phyloP scores from a whole-genome alignment of 169 alveolate species.

The Eimeria necatrix region DNA sequence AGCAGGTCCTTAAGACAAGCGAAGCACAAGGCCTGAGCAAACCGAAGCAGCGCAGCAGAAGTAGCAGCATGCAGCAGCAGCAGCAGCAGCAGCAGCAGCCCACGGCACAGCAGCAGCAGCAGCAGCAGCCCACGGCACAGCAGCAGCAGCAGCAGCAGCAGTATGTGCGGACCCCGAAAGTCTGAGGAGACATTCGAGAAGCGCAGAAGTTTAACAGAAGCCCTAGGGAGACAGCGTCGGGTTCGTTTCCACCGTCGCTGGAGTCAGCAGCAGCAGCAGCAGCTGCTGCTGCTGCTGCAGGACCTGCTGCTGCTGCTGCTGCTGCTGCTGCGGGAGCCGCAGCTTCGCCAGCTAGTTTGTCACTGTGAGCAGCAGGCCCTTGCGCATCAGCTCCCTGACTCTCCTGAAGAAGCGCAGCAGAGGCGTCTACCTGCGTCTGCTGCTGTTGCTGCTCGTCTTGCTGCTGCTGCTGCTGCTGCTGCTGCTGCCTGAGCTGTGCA shows the following conservation, averaged over 20 bases:
- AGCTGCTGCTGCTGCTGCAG: conserved; percentile 16
- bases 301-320: background rate
- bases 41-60: conserved; percentile 47
- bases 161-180: background rate
- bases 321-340: background rate
- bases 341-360: background rate
- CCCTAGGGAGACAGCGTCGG: background rate
- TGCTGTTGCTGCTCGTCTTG: background rate
- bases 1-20: conserved; percentile 58
- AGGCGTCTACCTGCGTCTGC: background rate
- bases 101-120: background rate
- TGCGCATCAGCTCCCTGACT: background rate
- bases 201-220: conserved; percentile 35
- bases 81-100: conserved; percentile 4
- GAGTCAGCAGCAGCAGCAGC: background rate
- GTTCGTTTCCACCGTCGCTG: conserved; percentile 16
- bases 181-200: conserved; percentile 46
- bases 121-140: background rate
- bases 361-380: background rate
- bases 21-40: conserved; percentile 33
- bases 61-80: conserved; percentile 7
- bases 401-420: background rate
- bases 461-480: conserved; percentile 49
- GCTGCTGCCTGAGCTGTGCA: conserved; percentile 57
- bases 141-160: conserved; percentile 32